Percentiles rank a stretch among this genome's conserved stretches.
phyloP scores from a whole-genome alignment of 306 rosid species.

The Vigna unguiculata region DNA sequence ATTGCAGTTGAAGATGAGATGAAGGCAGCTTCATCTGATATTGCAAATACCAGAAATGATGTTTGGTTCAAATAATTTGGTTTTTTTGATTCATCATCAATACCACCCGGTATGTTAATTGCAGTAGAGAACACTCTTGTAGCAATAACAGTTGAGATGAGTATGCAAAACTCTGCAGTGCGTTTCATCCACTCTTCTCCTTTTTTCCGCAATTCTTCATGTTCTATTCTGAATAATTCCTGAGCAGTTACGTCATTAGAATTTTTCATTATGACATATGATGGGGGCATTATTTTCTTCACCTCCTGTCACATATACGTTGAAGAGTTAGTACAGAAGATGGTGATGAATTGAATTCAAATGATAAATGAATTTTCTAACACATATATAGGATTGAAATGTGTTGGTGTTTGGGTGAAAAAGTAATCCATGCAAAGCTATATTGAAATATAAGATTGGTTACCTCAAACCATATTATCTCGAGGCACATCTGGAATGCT shows the following conservation, averaged over 20 bases:
- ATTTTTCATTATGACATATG: constrained; percentile 36
- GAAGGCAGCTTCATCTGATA: constrained; percentile 56
- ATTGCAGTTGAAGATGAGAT: constrained; percentile 54
- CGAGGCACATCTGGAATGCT: constrained; percentile 50
- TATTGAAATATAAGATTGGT: too few species aligned
- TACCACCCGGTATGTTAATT: constrained; percentile 49
- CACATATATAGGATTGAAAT: too few species aligned
- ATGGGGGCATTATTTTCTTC: constrained; percentile 48
- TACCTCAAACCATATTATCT: constrained; percentile 55
- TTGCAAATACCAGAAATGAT: constrained; percentile 35
- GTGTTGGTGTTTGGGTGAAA: too few species aligned
- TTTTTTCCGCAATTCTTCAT: constrained; percentile 6
- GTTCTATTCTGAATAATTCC: constrained; percentile 48
- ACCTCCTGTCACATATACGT: constrained; percentile 49
- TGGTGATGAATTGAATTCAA: too few species aligned
- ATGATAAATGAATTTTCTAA: too few species aligned
- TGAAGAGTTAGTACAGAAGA: neutral
- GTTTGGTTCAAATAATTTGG: constrained; percentile 25
- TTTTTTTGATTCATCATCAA: neutral
- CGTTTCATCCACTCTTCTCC: constrained; percentile 57
- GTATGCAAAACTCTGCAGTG: constrained; percentile 48
- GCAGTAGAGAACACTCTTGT: constrained; percentile 50
- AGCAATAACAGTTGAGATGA: constrained; percentile 50
- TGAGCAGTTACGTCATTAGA: constrained; percentile 35
- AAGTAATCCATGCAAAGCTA: too few species aligned